phyloP scores from a whole-genome alignment of 164 flowering plant genomes.

The Amborella trichopoda region DNA sequence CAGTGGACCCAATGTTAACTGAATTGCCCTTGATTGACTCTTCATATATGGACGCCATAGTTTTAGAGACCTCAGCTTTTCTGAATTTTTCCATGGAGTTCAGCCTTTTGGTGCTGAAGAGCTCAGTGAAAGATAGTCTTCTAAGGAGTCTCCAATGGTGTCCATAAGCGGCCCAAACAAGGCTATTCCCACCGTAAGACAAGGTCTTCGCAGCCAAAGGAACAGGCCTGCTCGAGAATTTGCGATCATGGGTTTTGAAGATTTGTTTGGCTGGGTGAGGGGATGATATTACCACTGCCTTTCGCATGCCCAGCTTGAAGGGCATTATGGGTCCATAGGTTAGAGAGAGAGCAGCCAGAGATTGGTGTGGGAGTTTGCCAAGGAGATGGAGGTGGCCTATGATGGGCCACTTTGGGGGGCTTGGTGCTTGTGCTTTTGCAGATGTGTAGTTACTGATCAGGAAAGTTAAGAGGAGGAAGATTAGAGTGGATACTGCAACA shows the following conservation, averaged over 20 bases:
- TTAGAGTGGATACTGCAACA: too few species aligned
- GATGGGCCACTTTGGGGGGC: conserved; percentile 28
- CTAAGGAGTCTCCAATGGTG: conserved; percentile 35
- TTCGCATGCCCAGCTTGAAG: conserved; percentile 26
- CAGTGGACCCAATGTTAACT: not conserved
- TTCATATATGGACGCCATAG: not conserved
- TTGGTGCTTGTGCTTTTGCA: too few species aligned
- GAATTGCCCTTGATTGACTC: not conserved
- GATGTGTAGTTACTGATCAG: too few species aligned
- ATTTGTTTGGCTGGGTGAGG: conserved; percentile 27
- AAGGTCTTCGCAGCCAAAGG: conserved; percentile 13
- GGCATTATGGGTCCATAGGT: conserved; percentile 40
- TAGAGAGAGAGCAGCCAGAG: conserved; percentile 20
- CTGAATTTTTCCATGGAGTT: conserved; percentile 22
- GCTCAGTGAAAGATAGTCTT: conserved; percentile 21
- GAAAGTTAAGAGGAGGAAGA: too few species aligned
- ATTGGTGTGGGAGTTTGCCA: conserved; percentile 20
- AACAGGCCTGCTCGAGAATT: conserved; percentile 18
- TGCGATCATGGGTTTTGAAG: conserved; percentile 25
- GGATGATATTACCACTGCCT: conserved; percentile 27
- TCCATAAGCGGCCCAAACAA: conserved; percentile 31
- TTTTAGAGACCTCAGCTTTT: conserved; percentile 20
- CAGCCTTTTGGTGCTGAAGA: conserved; percentile 23
- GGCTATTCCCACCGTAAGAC: conserved; percentile 15
- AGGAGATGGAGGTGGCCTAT: conserved; percentile 31